Conservation (phyloP, 2,329 filamentous ascomycete genomes). For the Beauveria varroae region DNA sequence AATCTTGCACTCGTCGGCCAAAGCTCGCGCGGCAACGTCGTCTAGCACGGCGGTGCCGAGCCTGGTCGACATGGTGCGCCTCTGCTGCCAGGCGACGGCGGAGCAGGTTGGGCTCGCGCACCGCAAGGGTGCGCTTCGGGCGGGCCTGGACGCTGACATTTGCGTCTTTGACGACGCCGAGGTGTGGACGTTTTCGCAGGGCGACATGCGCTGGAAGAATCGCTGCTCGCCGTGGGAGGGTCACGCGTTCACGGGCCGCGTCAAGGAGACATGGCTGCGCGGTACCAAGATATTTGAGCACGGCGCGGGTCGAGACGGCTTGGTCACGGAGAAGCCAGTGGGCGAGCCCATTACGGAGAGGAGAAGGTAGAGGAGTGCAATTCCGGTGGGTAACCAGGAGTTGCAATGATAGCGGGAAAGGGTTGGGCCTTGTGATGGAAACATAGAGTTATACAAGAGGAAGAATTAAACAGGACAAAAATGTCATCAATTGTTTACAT, state of each 20-base stretch:
- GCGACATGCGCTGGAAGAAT: slow-evolving; percentile 91
- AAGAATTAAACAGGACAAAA: too few relatives aligned
- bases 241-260: slow-evolving; percentile 67
- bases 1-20: slow-evolving; percentile 76
- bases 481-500: too few relatives aligned
- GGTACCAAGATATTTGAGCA: slow-evolving; percentile 68
- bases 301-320: slow-evolving; percentile 44
- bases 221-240: slow-evolving; percentile 88
- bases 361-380: slow-evolving; percentile 25
- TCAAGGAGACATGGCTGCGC: slow-evolving; percentile 78
- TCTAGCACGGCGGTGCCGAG: slow-evolving; percentile 33
- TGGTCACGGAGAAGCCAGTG: slow-evolving; percentile 39
- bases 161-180: slow-evolving; percentile 86
- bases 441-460: too few relatives aligned
- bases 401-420: neutral
- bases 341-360: slow-evolving; percentile 55
- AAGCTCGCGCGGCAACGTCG: slow-evolving; percentile 43
- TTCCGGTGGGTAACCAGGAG: neutral
- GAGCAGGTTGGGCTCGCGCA: slow-evolving; percentile 77
- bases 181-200: slow-evolving; percentile 63
- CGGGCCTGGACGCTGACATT: slow-evolving; percentile 82
- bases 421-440: too few relatives aligned
- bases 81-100: slow-evolving; percentile 83
- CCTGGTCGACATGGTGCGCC: slow-evolving; percentile 73
- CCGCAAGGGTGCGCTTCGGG: slow-evolving; percentile 68